A percentile compares a stretch with the other conserved stretches of the same genome.
Evolutionary conservation across 805 yeast genomes (phyloP).

Genomic region (Pichia cabralensis): DNA sequence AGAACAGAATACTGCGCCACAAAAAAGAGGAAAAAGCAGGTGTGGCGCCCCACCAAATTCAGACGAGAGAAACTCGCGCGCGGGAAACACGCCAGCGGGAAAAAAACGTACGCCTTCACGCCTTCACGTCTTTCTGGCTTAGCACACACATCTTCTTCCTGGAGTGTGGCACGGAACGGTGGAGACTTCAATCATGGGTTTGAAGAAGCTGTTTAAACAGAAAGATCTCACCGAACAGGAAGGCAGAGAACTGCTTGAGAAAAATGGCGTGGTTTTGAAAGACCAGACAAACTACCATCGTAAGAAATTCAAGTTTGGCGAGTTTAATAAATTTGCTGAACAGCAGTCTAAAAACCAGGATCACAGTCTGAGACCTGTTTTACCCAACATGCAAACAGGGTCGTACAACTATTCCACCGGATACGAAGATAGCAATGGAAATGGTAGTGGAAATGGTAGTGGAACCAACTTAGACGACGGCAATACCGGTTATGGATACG

Average conservation of each 20-base stretch:
- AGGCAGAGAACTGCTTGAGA: conserved; percentile 31
- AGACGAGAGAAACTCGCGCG: no score
- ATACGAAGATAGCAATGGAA: no score
- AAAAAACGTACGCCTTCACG: no score
- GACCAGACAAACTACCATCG: conserved; percentile 19
- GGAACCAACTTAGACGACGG: conserved; percentile 13
- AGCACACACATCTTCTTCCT: no score
- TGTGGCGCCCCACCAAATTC: no score
- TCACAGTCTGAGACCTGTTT: conserved; percentile 15
- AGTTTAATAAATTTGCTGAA: conserved; percentile 38
- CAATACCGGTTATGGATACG: conserved; percentile 16
- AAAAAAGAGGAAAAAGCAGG: no score
- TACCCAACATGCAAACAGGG: conserved; percentile 8
- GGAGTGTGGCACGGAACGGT: no score
- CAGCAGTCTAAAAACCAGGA: conserved; percentile 21
- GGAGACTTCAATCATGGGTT: conserved; percentile 38
- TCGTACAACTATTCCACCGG: no score
- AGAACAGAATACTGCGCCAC: no score
- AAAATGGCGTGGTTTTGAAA: conserved; percentile 31
- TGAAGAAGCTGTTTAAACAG: conserved; percentile 39
- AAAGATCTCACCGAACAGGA: conserved; percentile 35
- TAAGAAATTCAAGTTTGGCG: conserved; percentile 35
- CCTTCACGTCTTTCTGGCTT: no score
- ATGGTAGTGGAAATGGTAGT: conserved; percentile 8
- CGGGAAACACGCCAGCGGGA: no score